phyloP scores from a whole-genome alignment of 768 basidiomycete genomes.

The Russula earlei region DNA sequence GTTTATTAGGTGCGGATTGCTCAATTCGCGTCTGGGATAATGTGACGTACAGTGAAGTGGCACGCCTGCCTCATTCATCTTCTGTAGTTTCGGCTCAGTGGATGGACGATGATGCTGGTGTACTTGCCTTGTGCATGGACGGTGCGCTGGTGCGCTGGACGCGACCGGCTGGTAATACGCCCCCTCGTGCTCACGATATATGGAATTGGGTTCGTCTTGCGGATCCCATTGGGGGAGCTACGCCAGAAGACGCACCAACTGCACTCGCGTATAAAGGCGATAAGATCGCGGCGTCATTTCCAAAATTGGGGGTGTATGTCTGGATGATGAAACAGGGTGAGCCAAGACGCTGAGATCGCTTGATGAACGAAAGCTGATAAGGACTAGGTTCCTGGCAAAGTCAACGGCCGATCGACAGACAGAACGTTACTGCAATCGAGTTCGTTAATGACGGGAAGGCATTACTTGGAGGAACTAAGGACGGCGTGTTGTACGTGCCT shows the following conservation, averaged over 20 bases:
- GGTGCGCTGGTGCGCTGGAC: conserved; percentile 58
- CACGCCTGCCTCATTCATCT: conserved; percentile 44
- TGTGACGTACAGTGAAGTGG: conserved; percentile 38
- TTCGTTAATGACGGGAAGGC: conserved; percentile 57
- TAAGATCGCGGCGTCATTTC: conserved; percentile 18
- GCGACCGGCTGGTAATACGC: conserved; percentile 34
- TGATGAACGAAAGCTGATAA: neutral
- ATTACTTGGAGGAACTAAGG: conserved; percentile 58
- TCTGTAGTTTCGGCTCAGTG: conserved; percentile 43
- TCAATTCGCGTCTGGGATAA: conserved; percentile 55
- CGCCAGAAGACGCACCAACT: conserved; percentile 18
- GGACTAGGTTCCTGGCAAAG: conserved; percentile 49
- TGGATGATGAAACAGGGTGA: conserved; percentile 20
- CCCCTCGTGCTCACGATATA: conserved; percentile 11
- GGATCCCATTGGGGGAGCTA: conserved; percentile 1
- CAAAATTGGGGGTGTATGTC: conserved; percentile 17
- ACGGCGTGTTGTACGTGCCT: conserved; percentile 53
- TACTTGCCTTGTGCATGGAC: conserved; percentile 30
- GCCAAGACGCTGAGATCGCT: conserved; percentile 29
- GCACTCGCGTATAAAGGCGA: conserved; percentile 17
- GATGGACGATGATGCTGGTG: conserved; percentile 31
- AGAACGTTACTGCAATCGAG: conserved; percentile 52
- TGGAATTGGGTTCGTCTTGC: conserved; percentile 16
- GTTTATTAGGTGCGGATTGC: conserved; percentile 44
- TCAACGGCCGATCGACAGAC: conserved; percentile 54